phyloP scores from a whole-genome alignment of 257 asterid genomes.

The Handroanthus guayacan region DNA sequence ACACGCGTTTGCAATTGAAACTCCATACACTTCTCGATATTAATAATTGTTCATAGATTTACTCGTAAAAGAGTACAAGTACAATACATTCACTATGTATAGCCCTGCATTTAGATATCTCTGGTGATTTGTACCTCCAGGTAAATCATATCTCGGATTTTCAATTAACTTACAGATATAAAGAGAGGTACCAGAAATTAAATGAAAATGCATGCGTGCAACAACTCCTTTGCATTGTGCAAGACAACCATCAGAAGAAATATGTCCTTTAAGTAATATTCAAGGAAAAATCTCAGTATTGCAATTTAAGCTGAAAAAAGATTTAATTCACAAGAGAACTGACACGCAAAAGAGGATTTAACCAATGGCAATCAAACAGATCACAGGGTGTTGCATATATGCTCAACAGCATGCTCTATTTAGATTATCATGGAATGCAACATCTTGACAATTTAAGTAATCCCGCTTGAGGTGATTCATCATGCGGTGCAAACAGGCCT shows the following conservation, averaged over 20 bases:
- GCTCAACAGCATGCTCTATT: background rate
- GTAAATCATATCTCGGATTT: background rate
- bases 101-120: no score
- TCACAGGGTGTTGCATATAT: background rate
- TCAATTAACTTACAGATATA: background rate
- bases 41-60: background rate
- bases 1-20: constrained; percentile 7
- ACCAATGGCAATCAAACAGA: background rate
- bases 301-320: background rate
- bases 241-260: background rate
- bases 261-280: background rate
- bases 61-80: background rate
- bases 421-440: background rate
- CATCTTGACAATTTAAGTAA: background rate
- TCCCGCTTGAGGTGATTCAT: background rate
- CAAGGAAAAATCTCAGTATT: background rate
- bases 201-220: no score
- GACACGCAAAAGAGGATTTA: background rate
- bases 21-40: no score
- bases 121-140: background rate
- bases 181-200: constrained; percentile 5
- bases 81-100: background rate
- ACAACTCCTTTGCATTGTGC: no score
- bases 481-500: background rate
- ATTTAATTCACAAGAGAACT: background rate